Evolutionary conservation across 163 green algal genomes (phyloP), one percentile per base, ranked within the genome.

Genomic region (Scenedesmus sp.): DNA sequence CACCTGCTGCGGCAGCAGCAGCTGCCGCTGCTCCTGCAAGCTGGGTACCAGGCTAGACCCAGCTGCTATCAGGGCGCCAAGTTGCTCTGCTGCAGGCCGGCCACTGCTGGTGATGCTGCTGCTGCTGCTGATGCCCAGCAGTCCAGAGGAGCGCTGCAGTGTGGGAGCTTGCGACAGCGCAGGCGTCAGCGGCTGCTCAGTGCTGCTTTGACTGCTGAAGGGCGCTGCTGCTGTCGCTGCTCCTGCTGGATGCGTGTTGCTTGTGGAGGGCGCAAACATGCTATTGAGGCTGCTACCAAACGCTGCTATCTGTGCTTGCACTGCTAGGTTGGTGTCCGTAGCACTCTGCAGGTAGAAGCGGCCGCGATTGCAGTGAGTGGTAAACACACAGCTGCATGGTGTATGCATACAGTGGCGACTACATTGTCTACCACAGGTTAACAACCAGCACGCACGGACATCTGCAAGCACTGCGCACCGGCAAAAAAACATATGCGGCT

Each of bases 111-210:
- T 79, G 84, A 59, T 26, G 56, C 5, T 89, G 84, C 84, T 76
- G 84, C 55, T 88, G 8, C 3, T 88, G 55, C 82, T 88, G 16
- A 46, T 74, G 82, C 82, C 82, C 6, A 52, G 23, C 59, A 70
- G 26, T 12, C 83, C 34, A 9, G 13, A 56, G 9, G 34, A 86
- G 82, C 77, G 77, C 77, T 26, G 34, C 46, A 4, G 46, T n/a
- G 77, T n/a, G 9, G 77, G 77, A 34, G 55, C 52, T 13, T 86
- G 82, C 55, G 57, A 60, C 55, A 64, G 16, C 55, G 82, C 46
- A 86, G 57, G 83, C 59, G 57, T 34, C 55, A 70, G 82, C 83
- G 23, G 83, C 56, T 67, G 83, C 23, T 73, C 23, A 2, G 34
- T 67, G 23, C 82, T 66, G 82, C 82, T 87, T 46, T 70, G 26